A percentile compares a stretch with the other conserved stretches of the same genome.
Conservation (phyloP, 176 grass and related monocot genomes). For the Triticum dicoccoides region DNA sequence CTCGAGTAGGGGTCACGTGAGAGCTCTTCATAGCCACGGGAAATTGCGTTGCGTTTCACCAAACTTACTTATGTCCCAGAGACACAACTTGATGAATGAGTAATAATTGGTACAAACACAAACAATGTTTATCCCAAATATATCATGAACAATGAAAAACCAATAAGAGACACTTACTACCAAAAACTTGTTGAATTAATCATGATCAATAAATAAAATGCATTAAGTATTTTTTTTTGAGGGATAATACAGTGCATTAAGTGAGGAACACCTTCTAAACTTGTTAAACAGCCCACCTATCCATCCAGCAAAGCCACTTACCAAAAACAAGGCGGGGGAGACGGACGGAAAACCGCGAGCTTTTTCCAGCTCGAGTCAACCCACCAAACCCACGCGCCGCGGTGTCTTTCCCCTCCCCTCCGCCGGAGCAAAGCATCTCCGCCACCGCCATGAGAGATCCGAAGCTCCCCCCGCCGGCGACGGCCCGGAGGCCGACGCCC, state of each 20-base stretch:
- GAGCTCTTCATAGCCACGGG: too few species aligned
- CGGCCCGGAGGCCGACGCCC: not conserved
- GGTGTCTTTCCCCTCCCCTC: not conserved
- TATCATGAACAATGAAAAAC: too few species aligned
- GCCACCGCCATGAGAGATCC: constrained; percentile 45
- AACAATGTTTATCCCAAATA: too few species aligned
- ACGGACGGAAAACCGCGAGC: not conserved
- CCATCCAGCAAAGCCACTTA: not conserved
- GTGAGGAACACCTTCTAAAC: not conserved
- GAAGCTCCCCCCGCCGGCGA: constrained; percentile 10
- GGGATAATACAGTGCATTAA: not conserved
- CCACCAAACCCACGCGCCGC: constrained; percentile 11
- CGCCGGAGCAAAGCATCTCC: not conserved
- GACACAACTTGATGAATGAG: too few species aligned
- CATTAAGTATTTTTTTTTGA: too few species aligned
- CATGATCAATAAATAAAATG: not conserved
- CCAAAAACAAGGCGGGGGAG: not conserved
- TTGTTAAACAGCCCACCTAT: not conserved
- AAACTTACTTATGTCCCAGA: too few species aligned
- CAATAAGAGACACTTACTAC: too few species aligned
- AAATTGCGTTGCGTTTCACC: too few species aligned
- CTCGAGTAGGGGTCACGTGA: too few species aligned
- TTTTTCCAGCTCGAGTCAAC: not conserved
- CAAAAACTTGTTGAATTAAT: too few species aligned
- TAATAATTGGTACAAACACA: too few species aligned